Evolutionary conservation across 1,139 yeast genomes (phyloP).

Genomic region (Saccharomyces pastorianus): DNA sequence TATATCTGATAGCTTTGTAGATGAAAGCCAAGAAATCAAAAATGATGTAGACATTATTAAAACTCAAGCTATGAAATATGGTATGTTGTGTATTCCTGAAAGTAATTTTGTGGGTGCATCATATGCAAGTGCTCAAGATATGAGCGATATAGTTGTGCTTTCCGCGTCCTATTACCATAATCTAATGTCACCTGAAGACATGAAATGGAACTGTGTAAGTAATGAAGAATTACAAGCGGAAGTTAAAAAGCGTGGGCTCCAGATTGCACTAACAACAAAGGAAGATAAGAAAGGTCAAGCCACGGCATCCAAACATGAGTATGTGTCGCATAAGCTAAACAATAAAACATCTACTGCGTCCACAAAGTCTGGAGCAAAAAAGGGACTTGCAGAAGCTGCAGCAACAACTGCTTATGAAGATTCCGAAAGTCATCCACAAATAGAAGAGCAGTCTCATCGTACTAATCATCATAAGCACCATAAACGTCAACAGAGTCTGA

Average conservation of each 20-base stretch:
- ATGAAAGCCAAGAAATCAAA: conserved; percentile 1
- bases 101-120: conserved; percentile 46
- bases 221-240: conserved; percentile 41
- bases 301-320: neutral
- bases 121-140: conserved; percentile 46
- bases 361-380: conserved; percentile 18
- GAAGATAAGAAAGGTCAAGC: neutral
- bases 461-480: neutral
- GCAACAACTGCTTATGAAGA: conserved; percentile 24
- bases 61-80: conserved; percentile 37
- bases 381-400: conserved; percentile 25
- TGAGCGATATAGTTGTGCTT: conserved; percentile 51
- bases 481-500: conserved; percentile 12
- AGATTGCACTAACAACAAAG: neutral
- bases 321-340: neutral
- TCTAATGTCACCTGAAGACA: conserved; percentile 38
- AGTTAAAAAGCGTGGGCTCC: conserved; percentile 44
- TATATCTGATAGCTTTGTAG: neutral
- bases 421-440: conserved; percentile 11
- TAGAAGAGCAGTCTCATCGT: neutral
- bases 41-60: conserved; percentile 9
- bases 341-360: conserved; percentile 5
- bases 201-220: conserved; percentile 39
- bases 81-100: conserved; percentile 48
- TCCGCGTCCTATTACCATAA: conserved; percentile 54